Evolutionary conservation across 352 stramenopile genomes (phyloP).

Genomic region (Phytophthora palmivora): DNA sequence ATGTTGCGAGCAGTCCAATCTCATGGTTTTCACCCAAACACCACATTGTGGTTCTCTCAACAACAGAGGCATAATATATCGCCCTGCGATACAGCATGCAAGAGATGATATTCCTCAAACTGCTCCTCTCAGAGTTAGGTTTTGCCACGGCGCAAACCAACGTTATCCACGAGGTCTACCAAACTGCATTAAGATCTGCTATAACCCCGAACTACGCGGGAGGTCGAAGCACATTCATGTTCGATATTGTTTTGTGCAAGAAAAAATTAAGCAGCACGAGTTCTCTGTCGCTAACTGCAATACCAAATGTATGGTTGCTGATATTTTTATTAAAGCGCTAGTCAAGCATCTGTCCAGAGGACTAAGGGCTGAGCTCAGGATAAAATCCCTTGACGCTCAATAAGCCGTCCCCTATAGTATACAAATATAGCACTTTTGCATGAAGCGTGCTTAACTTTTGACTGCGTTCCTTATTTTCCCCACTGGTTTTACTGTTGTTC

Average conservation of each 20-base stretch:
- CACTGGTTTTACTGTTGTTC: too few species aligned
- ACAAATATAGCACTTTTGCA: too few species aligned
- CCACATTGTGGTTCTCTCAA: not conserved
- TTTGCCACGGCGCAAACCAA: not conserved
- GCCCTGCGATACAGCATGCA: too few species aligned
- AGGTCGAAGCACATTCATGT: not conserved
- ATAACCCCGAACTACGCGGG: not conserved
- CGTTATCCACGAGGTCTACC: not conserved
- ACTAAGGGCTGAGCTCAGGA: slow-evolving; percentile 10
- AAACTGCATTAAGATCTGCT: not conserved
- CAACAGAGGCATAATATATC: not conserved
- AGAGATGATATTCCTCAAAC: too few species aligned
- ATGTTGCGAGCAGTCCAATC: slow-evolving; percentile 2
- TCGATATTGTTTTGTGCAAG: too few species aligned
- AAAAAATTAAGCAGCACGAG: too few species aligned
- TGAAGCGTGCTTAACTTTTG: too few species aligned
- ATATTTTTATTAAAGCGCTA: slow-evolving; percentile 3
- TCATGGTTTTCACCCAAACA: not conserved
- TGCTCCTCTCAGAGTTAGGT: too few species aligned
- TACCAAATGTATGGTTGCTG: too few species aligned
- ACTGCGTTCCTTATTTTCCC: too few species aligned
- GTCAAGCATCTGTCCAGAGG: slow-evolving; percentile 4
- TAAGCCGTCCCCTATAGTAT: too few species aligned
- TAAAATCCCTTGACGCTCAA: slow-evolving; percentile 1
- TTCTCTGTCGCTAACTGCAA: too few species aligned